Percentiles rank a stretch among this genome's conserved stretches.
Evolutionary conservation across 192 early-diverging fungal species (phyloP).

Genomic region (Coemansia sp.): DNA sequence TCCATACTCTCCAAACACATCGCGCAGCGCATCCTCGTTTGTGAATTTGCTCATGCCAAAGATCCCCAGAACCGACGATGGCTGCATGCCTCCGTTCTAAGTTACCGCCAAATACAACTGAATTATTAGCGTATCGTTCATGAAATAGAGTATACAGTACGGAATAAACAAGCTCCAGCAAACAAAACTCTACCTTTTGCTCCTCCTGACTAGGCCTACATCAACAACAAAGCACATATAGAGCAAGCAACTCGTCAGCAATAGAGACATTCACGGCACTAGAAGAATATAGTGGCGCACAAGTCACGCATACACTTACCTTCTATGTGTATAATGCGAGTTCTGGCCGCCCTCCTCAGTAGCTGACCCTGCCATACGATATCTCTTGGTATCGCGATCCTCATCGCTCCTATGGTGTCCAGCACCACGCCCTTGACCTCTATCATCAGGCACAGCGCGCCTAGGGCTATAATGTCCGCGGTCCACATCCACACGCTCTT

Average conservation of each 20-base stretch:
- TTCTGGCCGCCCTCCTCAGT: not conserved
- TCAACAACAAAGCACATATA: not conserved
- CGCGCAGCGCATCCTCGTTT: slow-evolving; percentile 35
- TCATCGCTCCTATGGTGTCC: not conserved
- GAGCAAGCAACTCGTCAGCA: not conserved
- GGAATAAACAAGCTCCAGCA: not conserved
- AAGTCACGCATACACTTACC: slow-evolving; percentile 12
- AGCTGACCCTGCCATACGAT: not conserved
- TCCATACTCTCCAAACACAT: slow-evolving; percentile 43
- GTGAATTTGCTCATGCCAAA: slow-evolving; percentile 59
- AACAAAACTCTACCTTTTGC: slow-evolving; percentile 25
- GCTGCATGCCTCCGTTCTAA: not conserved
- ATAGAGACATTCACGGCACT: not conserved
- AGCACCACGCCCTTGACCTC: not conserved
- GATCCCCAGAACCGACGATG: slow-evolving; percentile 47
- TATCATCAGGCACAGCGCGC: not conserved
- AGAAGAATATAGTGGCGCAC: not conserved
- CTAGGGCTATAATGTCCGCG: slow-evolving; percentile 20
- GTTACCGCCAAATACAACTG: not conserved
- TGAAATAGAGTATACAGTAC: not conserved
- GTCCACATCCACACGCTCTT: not conserved
- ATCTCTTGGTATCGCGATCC: slow-evolving; percentile 3
- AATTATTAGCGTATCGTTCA: not conserved
- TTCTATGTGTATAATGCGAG: slow-evolving; percentile 14
- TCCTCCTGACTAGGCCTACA: slow-evolving; percentile 16